Conservation (phyloP, 441 rosid species). For the Theobroma grandiflorum region DNA sequence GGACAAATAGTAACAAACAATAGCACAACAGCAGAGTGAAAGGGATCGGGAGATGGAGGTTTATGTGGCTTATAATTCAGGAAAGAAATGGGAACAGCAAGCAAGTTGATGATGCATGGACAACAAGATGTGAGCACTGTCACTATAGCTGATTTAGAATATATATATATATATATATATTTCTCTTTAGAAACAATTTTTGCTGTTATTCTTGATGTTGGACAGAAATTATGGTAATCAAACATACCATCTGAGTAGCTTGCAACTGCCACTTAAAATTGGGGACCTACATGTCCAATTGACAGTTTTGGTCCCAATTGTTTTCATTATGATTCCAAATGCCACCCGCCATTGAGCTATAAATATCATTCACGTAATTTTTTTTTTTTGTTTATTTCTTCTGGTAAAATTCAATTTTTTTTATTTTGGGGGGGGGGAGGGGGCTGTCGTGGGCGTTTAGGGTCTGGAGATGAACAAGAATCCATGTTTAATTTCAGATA, state of each 20-base stretch:
- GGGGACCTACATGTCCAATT: background rate
- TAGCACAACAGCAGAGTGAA: background rate
- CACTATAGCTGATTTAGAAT: background rate
- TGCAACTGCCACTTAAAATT: background rate
- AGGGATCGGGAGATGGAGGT: background rate
- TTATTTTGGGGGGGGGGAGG: background rate
- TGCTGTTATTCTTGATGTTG: background rate
- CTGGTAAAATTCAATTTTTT: background rate
- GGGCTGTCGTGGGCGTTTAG: background rate
- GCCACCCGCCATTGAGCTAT: background rate
- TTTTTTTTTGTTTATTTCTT: background rate
- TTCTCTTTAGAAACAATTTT: background rate
- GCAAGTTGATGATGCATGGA: background rate
- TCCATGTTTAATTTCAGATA: background rate
- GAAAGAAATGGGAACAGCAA: background rate
- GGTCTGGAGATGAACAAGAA: background rate
- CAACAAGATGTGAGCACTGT: constrained; percentile 8
- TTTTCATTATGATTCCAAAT: background rate
- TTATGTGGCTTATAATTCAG: constrained; percentile 21
- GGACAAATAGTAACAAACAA: constrained; percentile 28
- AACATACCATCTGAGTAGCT: background rate
- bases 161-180: background rate
- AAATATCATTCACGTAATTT: background rate
- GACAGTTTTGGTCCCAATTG: background rate
- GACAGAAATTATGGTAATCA: background rate